A percentile compares a stretch with the other conserved stretches of the same genome.
Conservation (phyloP, 2,329 filamentous ascomycete species). For the Sporothrix protearum region DNA sequence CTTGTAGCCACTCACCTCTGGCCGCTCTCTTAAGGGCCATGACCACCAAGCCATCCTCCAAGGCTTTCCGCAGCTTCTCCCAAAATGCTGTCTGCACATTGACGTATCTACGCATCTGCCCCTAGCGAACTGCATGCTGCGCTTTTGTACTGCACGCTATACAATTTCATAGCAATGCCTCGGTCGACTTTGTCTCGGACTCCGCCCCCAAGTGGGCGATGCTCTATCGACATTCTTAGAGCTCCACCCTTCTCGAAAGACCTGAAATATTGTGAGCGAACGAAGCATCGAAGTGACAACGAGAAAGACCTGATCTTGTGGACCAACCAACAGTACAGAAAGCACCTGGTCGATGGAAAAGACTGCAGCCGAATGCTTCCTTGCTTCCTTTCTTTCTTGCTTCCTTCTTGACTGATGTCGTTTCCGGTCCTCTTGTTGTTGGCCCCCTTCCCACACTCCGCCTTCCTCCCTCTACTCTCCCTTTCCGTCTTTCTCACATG, state of each 20-base stretch:
- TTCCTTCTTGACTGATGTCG: not conserved
- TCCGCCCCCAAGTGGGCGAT: constrained; percentile 10
- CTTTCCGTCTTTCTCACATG: not conserved
- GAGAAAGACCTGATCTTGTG: not conserved
- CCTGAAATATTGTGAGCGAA: no score
- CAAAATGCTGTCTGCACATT: not conserved
- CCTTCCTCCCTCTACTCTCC: not conserved
- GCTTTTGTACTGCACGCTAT: no score
- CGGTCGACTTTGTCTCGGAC: not conserved
- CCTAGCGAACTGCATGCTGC: not conserved
- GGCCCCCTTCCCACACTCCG: not conserved
- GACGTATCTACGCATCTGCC: not conserved
- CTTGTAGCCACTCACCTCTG: not conserved
- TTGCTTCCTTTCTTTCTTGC: not conserved
- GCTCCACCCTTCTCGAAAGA: no score
- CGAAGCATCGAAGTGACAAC: not conserved
- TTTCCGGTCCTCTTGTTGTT: not conserved
- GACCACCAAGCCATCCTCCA: not conserved
- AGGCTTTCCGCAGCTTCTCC: not conserved
- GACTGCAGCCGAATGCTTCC: not conserved
- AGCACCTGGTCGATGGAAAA: not conserved
- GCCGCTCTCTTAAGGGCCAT: not conserved
- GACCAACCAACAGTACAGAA: not conserved
- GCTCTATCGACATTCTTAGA: no score
- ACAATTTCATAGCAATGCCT: not conserved